Percentiles rank a stretch among this genome's conserved stretches.
phyloP scores from a whole-genome alignment of 2,329 filamentous ascomycete genomes.

The Acrodontium crateriforme region DNA sequence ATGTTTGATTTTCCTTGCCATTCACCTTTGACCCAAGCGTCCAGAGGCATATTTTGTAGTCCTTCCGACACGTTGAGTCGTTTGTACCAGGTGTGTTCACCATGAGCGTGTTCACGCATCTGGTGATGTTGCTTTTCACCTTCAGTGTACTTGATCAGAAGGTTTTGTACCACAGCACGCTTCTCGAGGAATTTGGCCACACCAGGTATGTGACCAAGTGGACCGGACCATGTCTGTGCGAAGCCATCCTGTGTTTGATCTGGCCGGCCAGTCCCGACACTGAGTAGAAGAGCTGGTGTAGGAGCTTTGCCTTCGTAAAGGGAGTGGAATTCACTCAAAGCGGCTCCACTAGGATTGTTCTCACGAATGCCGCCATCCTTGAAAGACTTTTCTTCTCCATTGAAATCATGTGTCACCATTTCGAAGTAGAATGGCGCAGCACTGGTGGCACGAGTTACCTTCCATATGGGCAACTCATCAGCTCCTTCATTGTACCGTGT shows the following conservation, averaged over 20 bases:
- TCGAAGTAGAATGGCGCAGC: slow-evolving; percentile 41
- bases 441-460: slow-evolving; percentile 38
- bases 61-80: slow-evolving; percentile 34
- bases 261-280: slow-evolving; percentile 33
- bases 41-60: slow-evolving; percentile 31
- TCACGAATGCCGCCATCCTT: slow-evolving; percentile 39
- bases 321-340: slow-evolving; percentile 33
- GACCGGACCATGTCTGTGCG: slow-evolving; percentile 30
- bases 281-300: slow-evolving; percentile 30
- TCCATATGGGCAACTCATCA: slow-evolving; percentile 35
- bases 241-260: slow-evolving; percentile 33
- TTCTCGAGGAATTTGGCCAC: slow-evolving; percentile 35
- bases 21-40: slow-evolving; percentile 31
- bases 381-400: slow-evolving; percentile 20
- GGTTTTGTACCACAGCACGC: slow-evolving; percentile 35
- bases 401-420: slow-evolving; percentile 23
- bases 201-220: slow-evolving; percentile 27
- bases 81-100: slow-evolving; percentile 38
- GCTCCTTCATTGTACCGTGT: slow-evolving; percentile 35
- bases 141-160: slow-evolving; percentile 39
- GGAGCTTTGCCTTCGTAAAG: slow-evolving; percentile 27
- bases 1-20: slow-evolving; percentile 23
- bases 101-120: slow-evolving; percentile 32
- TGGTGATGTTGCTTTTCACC: slow-evolving; percentile 34
- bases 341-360: slow-evolving; percentile 36